Percentiles rank a stretch among this genome's conserved stretches.
phyloP scores from a whole-genome alignment of 2,329 filamentous ascomycete genomes.

The Arthrinium phaeospermum region DNA sequence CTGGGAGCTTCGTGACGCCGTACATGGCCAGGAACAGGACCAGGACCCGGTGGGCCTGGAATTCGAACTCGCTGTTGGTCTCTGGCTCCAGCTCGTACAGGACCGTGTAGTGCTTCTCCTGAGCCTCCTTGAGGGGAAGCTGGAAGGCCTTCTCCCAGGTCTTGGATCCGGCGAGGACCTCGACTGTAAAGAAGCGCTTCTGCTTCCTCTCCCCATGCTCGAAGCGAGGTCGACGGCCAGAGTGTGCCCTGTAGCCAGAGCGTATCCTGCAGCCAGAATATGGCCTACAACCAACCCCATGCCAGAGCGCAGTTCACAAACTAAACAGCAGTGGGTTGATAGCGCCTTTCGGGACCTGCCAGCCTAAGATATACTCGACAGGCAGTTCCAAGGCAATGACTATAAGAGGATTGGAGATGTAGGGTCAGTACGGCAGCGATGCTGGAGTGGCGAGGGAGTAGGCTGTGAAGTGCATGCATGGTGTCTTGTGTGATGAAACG shows the following conservation, averaged over 20 bases:
- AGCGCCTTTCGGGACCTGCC: too few species aligned
- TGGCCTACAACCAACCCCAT: too few species aligned
- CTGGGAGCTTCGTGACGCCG: background rate
- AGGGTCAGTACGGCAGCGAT: background rate
- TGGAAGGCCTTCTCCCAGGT: background rate
- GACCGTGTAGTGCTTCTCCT: background rate
- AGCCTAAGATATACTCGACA: too few species aligned
- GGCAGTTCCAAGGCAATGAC: background rate
- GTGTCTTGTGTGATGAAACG: background rate
- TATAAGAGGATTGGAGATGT: background rate
- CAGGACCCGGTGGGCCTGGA: slow-evolving; percentile 1
- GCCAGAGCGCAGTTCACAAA: too few species aligned
- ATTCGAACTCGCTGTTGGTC: background rate
- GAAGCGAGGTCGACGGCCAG: too few species aligned
- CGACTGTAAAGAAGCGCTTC: too few species aligned
- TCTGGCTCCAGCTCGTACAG: background rate
- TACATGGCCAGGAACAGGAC: slow-evolving; percentile 15
- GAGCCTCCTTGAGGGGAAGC: background rate
- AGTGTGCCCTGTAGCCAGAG: too few species aligned
- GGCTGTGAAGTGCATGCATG: background rate
- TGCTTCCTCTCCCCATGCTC: too few species aligned
- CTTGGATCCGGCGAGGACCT: background rate
- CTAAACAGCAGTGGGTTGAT: too few species aligned
- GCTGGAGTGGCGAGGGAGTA: background rate
- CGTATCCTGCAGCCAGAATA: too few species aligned